Conservation (phyloP, 306 rosid species). For the Myrica gale region DNA sequence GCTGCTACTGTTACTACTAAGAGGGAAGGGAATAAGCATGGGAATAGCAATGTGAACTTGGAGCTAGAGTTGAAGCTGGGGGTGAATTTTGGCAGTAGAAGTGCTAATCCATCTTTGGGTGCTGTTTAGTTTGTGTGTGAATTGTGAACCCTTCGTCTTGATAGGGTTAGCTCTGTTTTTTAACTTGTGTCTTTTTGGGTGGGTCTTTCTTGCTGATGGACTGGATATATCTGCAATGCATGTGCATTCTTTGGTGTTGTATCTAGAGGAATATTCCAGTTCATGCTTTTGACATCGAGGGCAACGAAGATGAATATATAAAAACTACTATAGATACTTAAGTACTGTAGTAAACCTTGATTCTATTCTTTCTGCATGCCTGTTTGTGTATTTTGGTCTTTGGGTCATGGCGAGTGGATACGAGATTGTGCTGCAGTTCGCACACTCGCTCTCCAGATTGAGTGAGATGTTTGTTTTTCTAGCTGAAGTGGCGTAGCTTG, state of each 20-base stretch:
- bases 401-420: no score
- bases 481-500: no score
- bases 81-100: conserved; percentile 19
- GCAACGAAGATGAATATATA: background rate
- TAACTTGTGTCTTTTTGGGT: background rate
- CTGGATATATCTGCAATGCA: background rate
- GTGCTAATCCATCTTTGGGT: background rate
- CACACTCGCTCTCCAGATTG: background rate
- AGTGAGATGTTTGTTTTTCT: background rate
- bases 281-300: background rate
- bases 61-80: conserved; percentile 55
- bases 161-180: background rate
- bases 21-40: background rate
- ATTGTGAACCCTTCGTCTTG: no score
- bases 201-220: background rate
- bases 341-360: background rate
- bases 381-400: background rate
- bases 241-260: background rate
- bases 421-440: background rate
- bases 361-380: background rate
- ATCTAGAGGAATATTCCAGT: background rate
- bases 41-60: conserved; percentile 6
- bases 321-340: background rate
- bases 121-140: no score
- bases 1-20: background rate